These are phyloP conservation scores for Vitis rupestris DNA, from an alignment of 164 flowering plant genomes.

Conservation along the genomic window DNA sequence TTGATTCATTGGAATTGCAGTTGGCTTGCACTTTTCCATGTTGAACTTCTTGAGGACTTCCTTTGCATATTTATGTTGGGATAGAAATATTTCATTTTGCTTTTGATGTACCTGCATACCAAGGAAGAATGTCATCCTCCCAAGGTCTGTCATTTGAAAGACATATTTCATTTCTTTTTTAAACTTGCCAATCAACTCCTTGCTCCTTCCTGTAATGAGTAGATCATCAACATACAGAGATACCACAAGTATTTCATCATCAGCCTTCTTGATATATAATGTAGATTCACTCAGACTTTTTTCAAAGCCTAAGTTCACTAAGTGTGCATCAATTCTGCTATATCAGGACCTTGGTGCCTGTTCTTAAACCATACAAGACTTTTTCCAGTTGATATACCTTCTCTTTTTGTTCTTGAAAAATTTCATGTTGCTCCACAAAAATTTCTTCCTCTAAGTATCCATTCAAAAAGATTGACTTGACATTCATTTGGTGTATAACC, in stretches of 20 bases:
- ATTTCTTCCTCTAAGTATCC: no score
- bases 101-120: not conserved
- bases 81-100: not conserved
- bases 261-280: not conserved
- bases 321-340: constrained; percentile 1
- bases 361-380: not conserved
- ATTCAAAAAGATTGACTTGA: no score
- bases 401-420: no score
- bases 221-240: constrained; percentile 13
- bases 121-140: not conserved
- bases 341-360: not conserved
- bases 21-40: not conserved
- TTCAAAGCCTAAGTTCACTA: not conserved
- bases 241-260: not conserved
- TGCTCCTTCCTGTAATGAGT: not conserved
- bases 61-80: not conserved
- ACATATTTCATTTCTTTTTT: constrained; percentile 1
- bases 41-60: constrained; percentile 4
- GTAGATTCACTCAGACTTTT: constrained; percentile 1
- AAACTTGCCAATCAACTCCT: not conserved
- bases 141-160: constrained; percentile 1
- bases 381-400: no score
- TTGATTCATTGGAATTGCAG: not conserved
- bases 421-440: no score
- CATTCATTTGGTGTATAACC: no score